Percentiles rank a stretch among this genome's conserved stretches.
Evolutionary conservation across 2,329 filamentous ascomycete genomes (phyloP).

Genomic region (Ilyonectria destructans): DNA sequence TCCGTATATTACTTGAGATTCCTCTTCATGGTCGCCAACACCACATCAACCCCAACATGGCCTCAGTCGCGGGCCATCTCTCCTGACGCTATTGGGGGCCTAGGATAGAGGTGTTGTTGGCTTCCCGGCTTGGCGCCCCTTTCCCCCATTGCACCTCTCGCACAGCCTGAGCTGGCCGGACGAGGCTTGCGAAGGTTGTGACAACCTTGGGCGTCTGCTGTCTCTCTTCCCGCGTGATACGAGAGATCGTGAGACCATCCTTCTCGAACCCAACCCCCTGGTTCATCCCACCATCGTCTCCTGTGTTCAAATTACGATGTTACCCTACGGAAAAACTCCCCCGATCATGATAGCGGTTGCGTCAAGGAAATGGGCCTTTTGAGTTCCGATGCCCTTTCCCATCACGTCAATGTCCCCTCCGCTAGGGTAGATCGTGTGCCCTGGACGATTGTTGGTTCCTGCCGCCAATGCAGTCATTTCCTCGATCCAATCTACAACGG

Average conservation of each 20-base stretch:
- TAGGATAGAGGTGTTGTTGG: constrained; percentile 24
- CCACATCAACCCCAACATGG: constrained; percentile 29
- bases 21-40: constrained; percentile 15
- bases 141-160: constrained; percentile 16
- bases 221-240: constrained; percentile 25
- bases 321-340: constrained; percentile 20
- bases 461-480: constrained; percentile 25
- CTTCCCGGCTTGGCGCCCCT: constrained; percentile 40
- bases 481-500: constrained; percentile 18
- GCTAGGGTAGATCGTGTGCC: constrained; percentile 17
- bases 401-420: constrained; percentile 10
- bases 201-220: constrained; percentile 23
- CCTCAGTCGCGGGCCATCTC: constrained; percentile 28
- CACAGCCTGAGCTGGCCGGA: constrained; percentile 17
- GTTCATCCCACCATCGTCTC: constrained; percentile 22
- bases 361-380: constrained; percentile 20
- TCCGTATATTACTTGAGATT: constrained; percentile 23
- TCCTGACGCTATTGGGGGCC: constrained; percentile 30
- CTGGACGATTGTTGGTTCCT: constrained; percentile 24
- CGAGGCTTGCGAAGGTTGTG: constrained; percentile 21
- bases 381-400: constrained; percentile 3
- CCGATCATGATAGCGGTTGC: constrained; percentile 7
- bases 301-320: constrained; percentile 27
- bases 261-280: constrained; percentile 32
- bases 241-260: constrained; percentile 28